Conservation (phyloP, 129 eudicot genomes). For the Lonicera japonica region DNA sequence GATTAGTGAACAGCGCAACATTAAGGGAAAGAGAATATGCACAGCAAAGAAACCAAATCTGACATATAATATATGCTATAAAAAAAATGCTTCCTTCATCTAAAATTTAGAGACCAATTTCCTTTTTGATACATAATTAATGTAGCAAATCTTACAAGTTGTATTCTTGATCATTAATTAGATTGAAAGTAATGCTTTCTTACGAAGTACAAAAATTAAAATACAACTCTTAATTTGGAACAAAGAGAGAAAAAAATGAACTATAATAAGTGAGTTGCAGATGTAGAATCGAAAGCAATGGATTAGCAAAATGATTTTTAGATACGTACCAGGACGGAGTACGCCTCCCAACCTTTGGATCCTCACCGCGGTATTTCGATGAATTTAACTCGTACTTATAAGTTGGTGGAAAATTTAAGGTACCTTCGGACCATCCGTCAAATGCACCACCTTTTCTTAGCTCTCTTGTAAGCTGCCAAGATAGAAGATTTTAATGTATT, state of each 20-base stretch:
- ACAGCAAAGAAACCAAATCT: no score
- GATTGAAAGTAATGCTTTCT: no score
- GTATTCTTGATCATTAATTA: no score
- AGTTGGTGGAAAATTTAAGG: constrained; percentile 77
- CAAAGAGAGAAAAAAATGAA: neutral
- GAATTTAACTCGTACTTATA: constrained; percentile 84
- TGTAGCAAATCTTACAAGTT: no score
- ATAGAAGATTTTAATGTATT: constrained; percentile 4
- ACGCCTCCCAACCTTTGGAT: constrained; percentile 84
- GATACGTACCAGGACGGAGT: constrained; percentile 85
- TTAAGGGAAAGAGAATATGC: no score
- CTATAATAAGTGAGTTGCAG: neutral
- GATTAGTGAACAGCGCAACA: no score
- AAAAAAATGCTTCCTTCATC: no score
- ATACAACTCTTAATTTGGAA: no score
- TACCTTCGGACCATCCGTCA: constrained; percentile 96
- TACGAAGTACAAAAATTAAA: no score
- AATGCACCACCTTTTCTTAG: constrained; percentile 74
- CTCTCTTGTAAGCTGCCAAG: constrained; percentile 63
- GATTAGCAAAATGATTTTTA: neutral
- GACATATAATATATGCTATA: no score
- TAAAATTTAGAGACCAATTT: no score
- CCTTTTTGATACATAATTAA: no score
- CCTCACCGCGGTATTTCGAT: constrained; percentile 57
- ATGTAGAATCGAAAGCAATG: neutral